Conservation (phyloP, 2,329 filamentous ascomycete genomes). For the Dactylellina drechsleri region DNA sequence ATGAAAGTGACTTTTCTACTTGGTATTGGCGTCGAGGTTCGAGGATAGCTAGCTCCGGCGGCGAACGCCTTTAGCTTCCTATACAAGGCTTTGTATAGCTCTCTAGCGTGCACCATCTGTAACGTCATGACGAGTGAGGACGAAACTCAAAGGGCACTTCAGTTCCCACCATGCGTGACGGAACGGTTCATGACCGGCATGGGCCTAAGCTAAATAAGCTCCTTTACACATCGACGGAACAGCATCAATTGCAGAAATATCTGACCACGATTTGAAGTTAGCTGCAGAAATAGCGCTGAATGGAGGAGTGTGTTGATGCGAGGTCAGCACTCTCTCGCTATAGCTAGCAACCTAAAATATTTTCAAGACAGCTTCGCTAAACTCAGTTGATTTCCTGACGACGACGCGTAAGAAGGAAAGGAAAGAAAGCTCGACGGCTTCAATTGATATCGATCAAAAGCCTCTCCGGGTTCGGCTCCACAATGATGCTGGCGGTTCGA, state of each 20-base stretch:
- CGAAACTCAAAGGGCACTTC: neutral
- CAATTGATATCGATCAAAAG: neutral
- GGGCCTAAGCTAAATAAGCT: neutral
- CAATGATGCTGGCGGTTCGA: conserved; percentile 32
- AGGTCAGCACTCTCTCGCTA: neutral
- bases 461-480: conserved; percentile 16
- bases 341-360: neutral
- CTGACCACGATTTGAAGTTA: neutral
- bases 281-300: neutral
- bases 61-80: conserved; percentile 25
- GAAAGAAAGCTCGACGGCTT: conserved; percentile 5
- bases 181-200: neutral
- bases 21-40: conserved; percentile 17
- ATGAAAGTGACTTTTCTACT: conserved; percentile 36
- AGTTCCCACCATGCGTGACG: neutral
- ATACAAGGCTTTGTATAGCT: conserved; percentile 7
- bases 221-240: neutral
- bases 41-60: conserved; percentile 36
- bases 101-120: neutral
- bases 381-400: conserved; percentile 60
- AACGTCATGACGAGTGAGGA: conserved; percentile 22
- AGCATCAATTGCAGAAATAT: conserved; percentile 1
- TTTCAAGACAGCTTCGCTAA: conserved; percentile 14
- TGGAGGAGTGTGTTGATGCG: conserved; percentile 6
- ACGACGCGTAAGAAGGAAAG: conserved; percentile 69